Evolutionary conservation across 2,329 filamentous ascomycete species (phyloP), one percentile per base, ranked within the genome.

Genomic region (Diaporthe capsici): DNA sequence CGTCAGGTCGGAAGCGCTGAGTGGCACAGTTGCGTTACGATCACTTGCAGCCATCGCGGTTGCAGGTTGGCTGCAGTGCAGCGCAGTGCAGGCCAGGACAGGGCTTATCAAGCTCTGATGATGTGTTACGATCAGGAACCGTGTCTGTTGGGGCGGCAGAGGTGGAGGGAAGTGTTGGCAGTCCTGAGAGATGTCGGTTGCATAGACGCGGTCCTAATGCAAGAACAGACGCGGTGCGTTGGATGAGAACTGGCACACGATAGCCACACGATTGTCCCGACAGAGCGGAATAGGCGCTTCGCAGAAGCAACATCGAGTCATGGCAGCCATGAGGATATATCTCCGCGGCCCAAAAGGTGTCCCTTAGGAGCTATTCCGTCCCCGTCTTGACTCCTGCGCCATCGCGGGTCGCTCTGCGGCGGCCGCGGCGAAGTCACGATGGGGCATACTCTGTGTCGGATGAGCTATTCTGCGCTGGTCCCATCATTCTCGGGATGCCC

Each of bases 1-100:
- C 73, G 60, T 25, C 58, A n/a, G 28, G 68, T 8, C 39, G 68
- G 73, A 75, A 72, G 73, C 73, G 73, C 73, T 49, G 68, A 51
- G 73, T 42, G 57, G 58, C 74, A 73, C 60, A 34, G 47, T 37
- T 65, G 34, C 71, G 42, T 44, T 44, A 37, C 47, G 47, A 73
- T 55, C 58, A 65, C 17, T 61, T 55, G 58, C 58, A 73, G 58
- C 47, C 17, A 49, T 73, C 42, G 25, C 44, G 42, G 42, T 63
- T 55, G 71, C 71, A 73, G 65, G 22, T 42, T 49, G 49, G 65
- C 65, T 70, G 49, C 65, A 68, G 20, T 37, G 34, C 63, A 51
- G 28, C 20, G 25, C 49, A 70, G n/a, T 17, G 34, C 65, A 70
- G 34, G 8, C 12, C 34, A n/a, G 31, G 22, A 15, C 34, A 55